A percentile compares a stretch with the other conserved stretches of the same genome.
Evolutionary conservation across 371 early-diverging fungal genomes (phyloP).

Genomic region (Mucor lusitanicus): DNA sequence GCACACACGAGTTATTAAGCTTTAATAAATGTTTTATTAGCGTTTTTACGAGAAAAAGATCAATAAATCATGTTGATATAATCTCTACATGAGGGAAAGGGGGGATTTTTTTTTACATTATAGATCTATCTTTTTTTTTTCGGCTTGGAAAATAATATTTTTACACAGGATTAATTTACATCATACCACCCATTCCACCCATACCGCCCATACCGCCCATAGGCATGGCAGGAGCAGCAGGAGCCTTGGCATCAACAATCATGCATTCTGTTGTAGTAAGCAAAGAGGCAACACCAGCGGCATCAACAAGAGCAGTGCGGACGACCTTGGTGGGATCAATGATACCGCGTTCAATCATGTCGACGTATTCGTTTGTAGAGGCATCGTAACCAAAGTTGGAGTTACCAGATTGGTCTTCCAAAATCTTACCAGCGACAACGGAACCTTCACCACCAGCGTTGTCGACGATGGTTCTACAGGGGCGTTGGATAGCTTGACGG

Average conservation of each 20-base stretch:
- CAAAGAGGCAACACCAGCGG: conserved; percentile 93
- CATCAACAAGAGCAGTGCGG: conserved; percentile 94
- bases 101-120: conserved; percentile 3
- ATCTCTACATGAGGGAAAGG: neutral
- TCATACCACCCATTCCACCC: conserved; percentile 55
- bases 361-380: conserved; percentile 85
- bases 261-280: conserved; percentile 96
- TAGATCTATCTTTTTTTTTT: neutral
- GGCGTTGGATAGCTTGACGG: conserved; percentile 89
- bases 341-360: conserved; percentile 95
- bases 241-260: conserved; percentile 93
- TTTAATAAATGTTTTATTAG: neutral
- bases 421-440: conserved; percentile 92
- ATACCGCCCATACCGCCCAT: conserved; percentile 40
- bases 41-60: neutral
- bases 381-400: conserved; percentile 95
- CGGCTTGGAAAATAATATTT: neutral
- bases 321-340: conserved; percentile 98
- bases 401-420: conserved; percentile 73
- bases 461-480: conserved; percentile 91
- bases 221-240: conserved; percentile 46
- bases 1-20: neutral
- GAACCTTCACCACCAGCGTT: conserved; percentile 97
- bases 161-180: conserved; percentile 16
- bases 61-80: neutral